Evolutionary conservation across 139 green algal species (phyloP).

Genomic region (Volvox africanus): DNA sequence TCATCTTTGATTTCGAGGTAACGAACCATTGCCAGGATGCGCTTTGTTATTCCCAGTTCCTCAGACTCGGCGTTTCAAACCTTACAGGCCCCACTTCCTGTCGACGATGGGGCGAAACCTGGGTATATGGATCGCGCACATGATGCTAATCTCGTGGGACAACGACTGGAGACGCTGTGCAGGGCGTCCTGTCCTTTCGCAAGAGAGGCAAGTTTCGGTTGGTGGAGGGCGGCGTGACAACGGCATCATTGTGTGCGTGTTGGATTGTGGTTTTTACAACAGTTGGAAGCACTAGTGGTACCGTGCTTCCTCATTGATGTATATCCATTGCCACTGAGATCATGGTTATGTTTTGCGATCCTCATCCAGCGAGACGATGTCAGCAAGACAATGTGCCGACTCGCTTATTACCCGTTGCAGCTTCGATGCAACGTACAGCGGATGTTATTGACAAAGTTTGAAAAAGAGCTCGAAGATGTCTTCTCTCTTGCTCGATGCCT

Average conservation of each 20-base stretch:
- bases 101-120: background rate
- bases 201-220: constrained; percentile 25
- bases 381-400: background rate
- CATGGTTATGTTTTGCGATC: background rate
- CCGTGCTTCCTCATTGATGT: too few species aligned
- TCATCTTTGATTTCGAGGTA: constrained; percentile 32
- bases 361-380: background rate
- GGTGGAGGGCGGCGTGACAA: background rate
- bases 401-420: background rate
- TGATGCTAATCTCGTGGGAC: background rate
- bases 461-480: background rate
- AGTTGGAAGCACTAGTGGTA: too few species aligned
- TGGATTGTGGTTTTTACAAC: too few species aligned
- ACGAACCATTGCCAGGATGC: background rate
- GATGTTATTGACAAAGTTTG: background rate
- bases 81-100: background rate
- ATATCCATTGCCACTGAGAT: too few species aligned
- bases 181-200: constrained; percentile 7
- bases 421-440: background rate
- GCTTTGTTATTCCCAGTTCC: background rate
- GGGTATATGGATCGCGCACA: background rate
- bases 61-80: background rate
- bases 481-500: background rate
- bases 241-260: too few species aligned
- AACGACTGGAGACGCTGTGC: constrained; percentile 6